Base-by-base conservation (phyloP, 371 early-diverging fungal genomes). In the Mortierella sp. region DNA sequence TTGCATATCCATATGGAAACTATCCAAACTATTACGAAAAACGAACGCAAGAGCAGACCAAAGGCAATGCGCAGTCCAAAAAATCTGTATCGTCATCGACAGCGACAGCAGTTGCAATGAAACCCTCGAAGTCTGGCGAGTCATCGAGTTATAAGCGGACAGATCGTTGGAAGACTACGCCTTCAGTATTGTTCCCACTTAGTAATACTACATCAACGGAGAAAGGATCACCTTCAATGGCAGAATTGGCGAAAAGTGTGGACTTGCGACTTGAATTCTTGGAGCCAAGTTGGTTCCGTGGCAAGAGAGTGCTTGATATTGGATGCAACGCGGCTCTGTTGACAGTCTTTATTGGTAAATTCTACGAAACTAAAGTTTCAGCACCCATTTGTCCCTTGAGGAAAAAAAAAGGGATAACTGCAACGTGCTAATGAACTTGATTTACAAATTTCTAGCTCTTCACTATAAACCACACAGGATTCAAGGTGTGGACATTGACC, bases 281-380 rank as follows among this genome's bases (percentile, higher is more conserved):
- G 39, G 86, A 90, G 3, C 59, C 68, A 35, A 54, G 43, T 2
- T 86, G 90, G 83, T 90, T 97, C 64, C 66, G 77, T 22, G 83
- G 84, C 26, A 92, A 92, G 64, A 72, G 73, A 11, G 90, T 95
- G 12, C 84, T 96, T 28, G 97, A 97, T 81, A 90, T 97, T 78
- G 97, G 97, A 8, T 97, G 97, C 86, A 96, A 96, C 73, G 73
- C 91, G 3, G 97, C 95, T 14, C 75, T 88, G 52, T 72, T 96
- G n/a, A 88, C 94, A 0, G 79, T 94, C 30, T 79, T 85, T 6
- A 73, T 95, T 59, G 94, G 92, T 83, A 85, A 73, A 61, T 20
- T 52, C 20, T 9, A n/a, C n/a, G n/a, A n/a, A n/a, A n/a, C n/a
- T n/a, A 45, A 18, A 6, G n/a, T 24, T 24, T 24, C 43, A 40